These are phyloP conservation scores for Canariomyces notabilis DNA, from an alignment of 2,329 filamentous ascomycete species.

Conservation along the genomic window DNA sequence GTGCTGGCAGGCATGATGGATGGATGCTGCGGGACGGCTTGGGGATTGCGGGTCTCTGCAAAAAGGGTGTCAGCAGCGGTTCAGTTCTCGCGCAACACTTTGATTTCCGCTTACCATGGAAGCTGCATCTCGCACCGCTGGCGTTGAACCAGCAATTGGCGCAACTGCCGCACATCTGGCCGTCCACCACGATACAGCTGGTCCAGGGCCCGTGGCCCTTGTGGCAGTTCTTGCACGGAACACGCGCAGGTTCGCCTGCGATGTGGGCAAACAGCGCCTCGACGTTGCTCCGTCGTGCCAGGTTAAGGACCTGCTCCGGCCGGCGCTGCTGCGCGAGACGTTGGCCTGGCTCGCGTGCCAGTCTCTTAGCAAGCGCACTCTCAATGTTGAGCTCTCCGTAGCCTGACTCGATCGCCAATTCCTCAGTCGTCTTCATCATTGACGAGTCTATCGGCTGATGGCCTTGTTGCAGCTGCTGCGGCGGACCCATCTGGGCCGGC, in stretches of 20 bases:
- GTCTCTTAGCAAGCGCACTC: slow-evolving; percentile 50
- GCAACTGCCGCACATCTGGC: slow-evolving; percentile 57
- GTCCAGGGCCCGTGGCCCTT: slow-evolving; percentile 58
- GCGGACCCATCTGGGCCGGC: slow-evolving; percentile 26
- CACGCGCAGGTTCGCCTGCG: slow-evolving; percentile 43
- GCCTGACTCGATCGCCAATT: slow-evolving; percentile 43
- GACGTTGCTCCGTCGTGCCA: slow-evolving; percentile 54
- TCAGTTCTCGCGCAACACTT: neutral
- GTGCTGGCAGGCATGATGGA: slow-evolving; percentile 19
- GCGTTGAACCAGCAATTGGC: slow-evolving; percentile 62
- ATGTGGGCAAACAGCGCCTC: slow-evolving; percentile 56
- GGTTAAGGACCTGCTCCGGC: slow-evolving; percentile 49
- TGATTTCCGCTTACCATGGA: slow-evolving; percentile 44
- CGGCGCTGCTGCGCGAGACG: slow-evolving; percentile 50
- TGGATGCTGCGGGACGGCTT: slow-evolving; percentile 24
- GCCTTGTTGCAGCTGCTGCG: slow-evolving; percentile 10
- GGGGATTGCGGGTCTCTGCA: slow-evolving; percentile 43
- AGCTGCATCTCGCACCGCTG: slow-evolving; percentile 54
- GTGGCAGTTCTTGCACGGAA: slow-evolving; percentile 56
- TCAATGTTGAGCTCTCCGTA: slow-evolving; percentile 45
- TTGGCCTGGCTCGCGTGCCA: slow-evolving; percentile 45
- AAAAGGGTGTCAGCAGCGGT: slow-evolving; percentile 1
- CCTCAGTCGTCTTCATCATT: slow-evolving; percentile 39
- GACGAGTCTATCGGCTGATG: slow-evolving; percentile 23
- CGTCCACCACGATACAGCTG: slow-evolving; percentile 53